phyloP scores from a whole-genome alignment of 2,329 filamentous ascomycete genomes.

The Xylariomycetidae sp. region DNA sequence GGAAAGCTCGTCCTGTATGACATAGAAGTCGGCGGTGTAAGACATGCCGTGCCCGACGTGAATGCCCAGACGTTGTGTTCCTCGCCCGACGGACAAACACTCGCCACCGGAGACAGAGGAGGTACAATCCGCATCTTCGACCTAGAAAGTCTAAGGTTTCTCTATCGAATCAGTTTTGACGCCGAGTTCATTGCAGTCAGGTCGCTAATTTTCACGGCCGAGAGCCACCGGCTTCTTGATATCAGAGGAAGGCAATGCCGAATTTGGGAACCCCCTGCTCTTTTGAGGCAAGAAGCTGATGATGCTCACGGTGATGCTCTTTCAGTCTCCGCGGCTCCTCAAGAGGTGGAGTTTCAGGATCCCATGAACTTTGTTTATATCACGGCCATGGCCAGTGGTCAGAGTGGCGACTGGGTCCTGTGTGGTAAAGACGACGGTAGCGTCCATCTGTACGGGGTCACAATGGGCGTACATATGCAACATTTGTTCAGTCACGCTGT shows the following conservation, averaged over 20 bases:
- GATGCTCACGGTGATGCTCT: slow-evolving; percentile 13
- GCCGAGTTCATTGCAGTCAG: slow-evolving; percentile 1
- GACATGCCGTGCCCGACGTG: background rate
- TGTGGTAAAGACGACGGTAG: slow-evolving; percentile 16
- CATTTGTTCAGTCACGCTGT: slow-evolving; percentile 11
- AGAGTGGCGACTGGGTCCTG: slow-evolving; percentile 5
- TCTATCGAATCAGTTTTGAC: slow-evolving; percentile 13
- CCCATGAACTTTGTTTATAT: slow-evolving; percentile 5
- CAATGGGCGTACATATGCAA: slow-evolving; percentile 6
- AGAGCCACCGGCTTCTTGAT: slow-evolving; percentile 17
- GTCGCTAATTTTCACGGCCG: slow-evolving; percentile 13
- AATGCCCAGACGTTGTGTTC: slow-evolving; percentile 18
- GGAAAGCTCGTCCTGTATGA: slow-evolving; percentile 25
- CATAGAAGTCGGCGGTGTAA: slow-evolving; percentile 6
- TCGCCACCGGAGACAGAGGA: slow-evolving; percentile 18
- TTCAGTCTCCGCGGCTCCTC: slow-evolving; percentile 3
- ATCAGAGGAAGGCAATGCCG: slow-evolving; percentile 15
- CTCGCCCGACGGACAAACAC: slow-evolving; percentile 24
- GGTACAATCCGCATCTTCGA: slow-evolving; percentile 25
- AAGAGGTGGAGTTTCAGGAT: slow-evolving; percentile 9
- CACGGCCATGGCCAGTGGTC: slow-evolving; percentile 10
- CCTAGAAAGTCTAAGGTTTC: slow-evolving; percentile 15
- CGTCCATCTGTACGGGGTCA: slow-evolving; percentile 15
- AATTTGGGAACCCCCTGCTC: slow-evolving; percentile 20
- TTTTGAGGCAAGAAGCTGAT: slow-evolving; percentile 12